Conservation (phyloP, 805 yeast species). For the Wickerhamia fluorescens region DNA sequence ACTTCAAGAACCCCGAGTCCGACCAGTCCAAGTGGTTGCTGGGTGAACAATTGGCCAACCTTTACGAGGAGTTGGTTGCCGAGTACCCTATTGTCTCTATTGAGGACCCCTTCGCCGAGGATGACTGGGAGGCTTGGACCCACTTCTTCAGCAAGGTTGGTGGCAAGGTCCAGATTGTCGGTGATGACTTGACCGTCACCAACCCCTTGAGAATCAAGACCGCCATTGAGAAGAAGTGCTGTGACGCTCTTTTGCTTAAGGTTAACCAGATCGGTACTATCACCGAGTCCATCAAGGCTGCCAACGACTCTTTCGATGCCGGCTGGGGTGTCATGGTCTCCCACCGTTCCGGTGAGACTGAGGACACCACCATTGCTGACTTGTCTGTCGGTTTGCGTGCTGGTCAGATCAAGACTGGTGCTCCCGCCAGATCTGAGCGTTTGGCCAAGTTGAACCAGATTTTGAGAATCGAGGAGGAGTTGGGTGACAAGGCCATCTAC, state of each 20-base stretch:
- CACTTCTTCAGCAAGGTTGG: constrained; percentile 68
- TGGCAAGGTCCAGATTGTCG: constrained; percentile 81
- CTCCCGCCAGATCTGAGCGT: constrained; percentile 99
- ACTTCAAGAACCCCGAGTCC: constrained; percentile 95
- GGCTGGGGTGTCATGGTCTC: constrained; percentile 99
- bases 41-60: constrained; percentile 78
- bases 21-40: constrained; percentile 87
- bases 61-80: constrained; percentile 72
- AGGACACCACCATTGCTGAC: constrained; percentile 97
- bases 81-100: constrained; percentile 97
- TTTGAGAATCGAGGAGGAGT: constrained; percentile 97
- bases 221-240: constrained; percentile 95
- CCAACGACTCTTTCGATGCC: constrained; percentile 88
- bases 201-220: constrained; percentile 91
- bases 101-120: constrained; percentile 99
- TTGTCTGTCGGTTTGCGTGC: constrained; percentile 95
- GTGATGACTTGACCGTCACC: constrained; percentile 98
- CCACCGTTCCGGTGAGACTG: constrained; percentile 99
- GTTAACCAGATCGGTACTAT: constrained; percentile 98
- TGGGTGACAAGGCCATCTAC: constrained; percentile 94
- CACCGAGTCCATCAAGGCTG: constrained; percentile 95
- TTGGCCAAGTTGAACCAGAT: constrained; percentile 98
- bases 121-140: constrained; percentile 98
- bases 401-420: constrained; percentile 99
- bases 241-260: constrained; percentile 90